These are phyloP conservation scores for Alternaria dauci DNA, from an alignment of 2,329 filamentous ascomycete species.

Conservation along the genomic window DNA sequence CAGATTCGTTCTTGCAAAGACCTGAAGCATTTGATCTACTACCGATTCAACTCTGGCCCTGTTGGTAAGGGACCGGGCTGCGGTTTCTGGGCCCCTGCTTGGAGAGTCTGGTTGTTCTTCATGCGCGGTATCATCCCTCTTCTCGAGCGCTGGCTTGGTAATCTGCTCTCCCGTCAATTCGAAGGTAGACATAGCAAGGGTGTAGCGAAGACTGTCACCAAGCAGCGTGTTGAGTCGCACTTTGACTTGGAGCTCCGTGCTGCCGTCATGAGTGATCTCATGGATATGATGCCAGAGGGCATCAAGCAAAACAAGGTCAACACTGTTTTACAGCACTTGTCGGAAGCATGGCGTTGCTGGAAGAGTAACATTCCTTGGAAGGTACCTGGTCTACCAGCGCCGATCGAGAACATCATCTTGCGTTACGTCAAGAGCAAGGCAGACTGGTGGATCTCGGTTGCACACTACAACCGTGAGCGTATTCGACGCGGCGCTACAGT, in stretches of 20 bases:
- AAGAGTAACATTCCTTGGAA: slow-evolving; percentile 99
- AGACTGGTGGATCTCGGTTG: slow-evolving; percentile 99
- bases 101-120: slow-evolving; percentile 99
- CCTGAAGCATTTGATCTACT: slow-evolving; percentile 98
- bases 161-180: slow-evolving; percentile 94
- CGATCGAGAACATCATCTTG: slow-evolving; percentile 98
- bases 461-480: slow-evolving; percentile 97
- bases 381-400: slow-evolving; percentile 92
- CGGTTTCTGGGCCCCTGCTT: slow-evolving; percentile 98
- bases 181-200: slow-evolving; percentile 99
- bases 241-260: slow-evolving; percentile 97
- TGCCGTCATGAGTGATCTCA: slow-evolving; percentile 97
- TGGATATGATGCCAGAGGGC: slow-evolving; percentile 99
- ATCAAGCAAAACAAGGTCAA: slow-evolving; percentile 99
- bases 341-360: slow-evolving; percentile 99
- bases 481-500: slow-evolving; percentile 96
- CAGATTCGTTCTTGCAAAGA: slow-evolving; percentile 99
- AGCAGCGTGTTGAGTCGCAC: slow-evolving; percentile 98
- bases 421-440: slow-evolving; percentile 99
- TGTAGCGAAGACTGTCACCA: slow-evolving; percentile 98
- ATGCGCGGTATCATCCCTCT: slow-evolving; percentile 98
- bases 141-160: slow-evolving; percentile 96
- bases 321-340: slow-evolving; percentile 94
- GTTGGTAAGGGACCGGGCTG: slow-evolving; percentile 98
- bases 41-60: slow-evolving; percentile 95